A percentile compares a stretch with the other conserved stretches of the same genome.
These are phyloP conservation scores for Picochlorum sp. DNA, from an alignment of 139 green algal species.

Conservation along the genomic window DNA sequence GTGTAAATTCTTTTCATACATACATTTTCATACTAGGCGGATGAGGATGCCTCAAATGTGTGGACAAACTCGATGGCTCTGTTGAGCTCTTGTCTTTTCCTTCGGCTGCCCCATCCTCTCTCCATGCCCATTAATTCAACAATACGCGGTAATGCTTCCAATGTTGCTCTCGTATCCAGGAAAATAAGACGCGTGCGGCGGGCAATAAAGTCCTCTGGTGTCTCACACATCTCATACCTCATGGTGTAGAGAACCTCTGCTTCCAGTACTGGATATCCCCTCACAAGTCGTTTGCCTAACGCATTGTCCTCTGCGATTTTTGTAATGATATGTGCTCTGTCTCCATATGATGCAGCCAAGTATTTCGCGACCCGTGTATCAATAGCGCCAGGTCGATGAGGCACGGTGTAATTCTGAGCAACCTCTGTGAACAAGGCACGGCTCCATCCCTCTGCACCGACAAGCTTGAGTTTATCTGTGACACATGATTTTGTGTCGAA, in stretches of 20 bases:
- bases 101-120: slow-evolving; percentile 49
- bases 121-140: slow-evolving; percentile 65
- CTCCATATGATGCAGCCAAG: slow-evolving; percentile 75
- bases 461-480: slow-evolving; percentile 54
- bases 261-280: slow-evolving; percentile 84
- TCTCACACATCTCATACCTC: slow-evolving; percentile 81
- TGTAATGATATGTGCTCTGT: slow-evolving; percentile 58
- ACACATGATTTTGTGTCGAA: slow-evolving; percentile 38
- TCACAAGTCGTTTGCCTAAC: slow-evolving; percentile 67
- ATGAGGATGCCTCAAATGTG: slow-evolving; percentile 45
- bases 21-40: neutral
- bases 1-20: slow-evolving; percentile 5
- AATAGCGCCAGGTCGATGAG: slow-evolving; percentile 63
- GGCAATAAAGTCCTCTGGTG: slow-evolving; percentile 85
- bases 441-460: slow-evolving; percentile 61
- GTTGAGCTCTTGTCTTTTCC: slow-evolving; percentile 34
- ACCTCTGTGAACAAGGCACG: slow-evolving; percentile 63
- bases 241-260: slow-evolving; percentile 78
- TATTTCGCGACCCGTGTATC: slow-evolving; percentile 57
- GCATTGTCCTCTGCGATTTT: slow-evolving; percentile 58
- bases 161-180: slow-evolving; percentile 70
- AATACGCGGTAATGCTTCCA: slow-evolving; percentile 62
- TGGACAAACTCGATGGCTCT: slow-evolving; percentile 45
- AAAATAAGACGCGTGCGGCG: slow-evolving; percentile 88
- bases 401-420: slow-evolving; percentile 72